phyloP scores from a whole-genome alignment of 2,329 filamentous ascomycete species.

The Mariannaea elegans region DNA sequence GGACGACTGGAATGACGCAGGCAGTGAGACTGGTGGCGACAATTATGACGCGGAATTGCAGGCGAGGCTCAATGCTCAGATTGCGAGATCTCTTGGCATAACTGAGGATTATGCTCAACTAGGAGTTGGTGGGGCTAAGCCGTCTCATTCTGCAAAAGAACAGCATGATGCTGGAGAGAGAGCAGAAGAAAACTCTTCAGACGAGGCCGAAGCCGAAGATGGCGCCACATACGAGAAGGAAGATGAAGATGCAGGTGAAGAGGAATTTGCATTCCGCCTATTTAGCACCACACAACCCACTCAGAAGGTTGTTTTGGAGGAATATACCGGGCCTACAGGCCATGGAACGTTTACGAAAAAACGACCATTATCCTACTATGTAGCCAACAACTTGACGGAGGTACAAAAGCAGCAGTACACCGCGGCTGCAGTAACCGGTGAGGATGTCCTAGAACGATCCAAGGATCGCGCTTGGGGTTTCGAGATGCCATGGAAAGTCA shows the following conservation, averaged over 20 bases:
- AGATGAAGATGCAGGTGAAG: conserved; percentile 36
- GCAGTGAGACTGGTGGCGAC: conserved; percentile 42
- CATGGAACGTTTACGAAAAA: conserved; percentile 47
- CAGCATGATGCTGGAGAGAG: conserved; percentile 17
- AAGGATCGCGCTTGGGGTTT: conserved; percentile 62
- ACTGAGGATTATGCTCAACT: conserved; percentile 37
- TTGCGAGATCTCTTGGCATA: conserved; percentile 57
- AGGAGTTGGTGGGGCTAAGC: not conserved
- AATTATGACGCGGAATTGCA: conserved; percentile 50
- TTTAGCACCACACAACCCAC: conserved; percentile 58
- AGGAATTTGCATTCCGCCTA: conserved; percentile 65
- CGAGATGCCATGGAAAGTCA: conserved; percentile 69
- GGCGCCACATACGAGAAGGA: conserved; percentile 29
- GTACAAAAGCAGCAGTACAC: conserved; percentile 51
- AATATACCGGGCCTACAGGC: conserved; percentile 49
- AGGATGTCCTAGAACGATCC: conserved; percentile 59
- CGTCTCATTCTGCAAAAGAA: conserved; percentile 4
- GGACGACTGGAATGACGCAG: conserved; percentile 46
- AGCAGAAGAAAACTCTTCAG: conserved; percentile 9
- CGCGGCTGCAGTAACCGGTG: conserved; percentile 59
- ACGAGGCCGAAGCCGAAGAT: conserved; percentile 25
- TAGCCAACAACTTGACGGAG: conserved; percentile 51
- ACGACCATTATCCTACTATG: conserved; percentile 59
- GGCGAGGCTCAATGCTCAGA: conserved; percentile 57
- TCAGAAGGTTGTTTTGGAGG: conserved; percentile 61